Percentiles rank a stretch among this genome's conserved stretches.
Evolutionary conservation across 2,329 filamentous ascomycete species (phyloP).

Genomic region (Pyrenochaeta sp.): DNA sequence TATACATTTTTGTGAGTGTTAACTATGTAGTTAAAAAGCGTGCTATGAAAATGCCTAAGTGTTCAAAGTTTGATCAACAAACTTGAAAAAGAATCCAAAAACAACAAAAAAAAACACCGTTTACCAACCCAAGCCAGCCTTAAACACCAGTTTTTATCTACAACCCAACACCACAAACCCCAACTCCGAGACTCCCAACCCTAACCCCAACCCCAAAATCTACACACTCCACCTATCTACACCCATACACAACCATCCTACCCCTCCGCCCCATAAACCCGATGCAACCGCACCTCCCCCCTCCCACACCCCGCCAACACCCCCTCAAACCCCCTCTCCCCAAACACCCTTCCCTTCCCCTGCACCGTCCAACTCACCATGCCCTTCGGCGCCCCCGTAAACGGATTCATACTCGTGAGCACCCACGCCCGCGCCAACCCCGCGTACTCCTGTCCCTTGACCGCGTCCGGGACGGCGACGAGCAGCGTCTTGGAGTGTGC

Average conservation of each 20-base stretch:
- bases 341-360: constrained; percentile 51
- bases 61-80: no score
- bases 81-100: no score
- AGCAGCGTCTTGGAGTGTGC: constrained; percentile 38
- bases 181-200: background rate
- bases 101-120: no score
- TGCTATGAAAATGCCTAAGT: no score
- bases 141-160: no score
- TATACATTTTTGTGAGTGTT: no score
- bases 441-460: constrained; percentile 29
- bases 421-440: constrained; percentile 46
- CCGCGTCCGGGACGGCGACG: constrained; percentile 37
- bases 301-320: constrained; percentile 18
- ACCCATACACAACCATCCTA: background rate
- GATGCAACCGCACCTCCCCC: constrained; percentile 24
- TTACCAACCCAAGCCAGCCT: no score
- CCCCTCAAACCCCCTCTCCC: constrained; percentile 35
- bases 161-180: no score
- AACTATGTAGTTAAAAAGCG: no score
- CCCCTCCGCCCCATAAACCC: constrained; percentile 30
- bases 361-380: constrained; percentile 50
- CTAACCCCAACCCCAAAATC: no score
- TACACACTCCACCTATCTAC: background rate
- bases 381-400: constrained; percentile 24
- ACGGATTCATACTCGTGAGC: constrained; percentile 42